These are phyloP conservation scores for Hypoxylon crocopeplum DNA, from an alignment of 495 filamentous ascomycete species.

Conservation along the genomic window DNA sequence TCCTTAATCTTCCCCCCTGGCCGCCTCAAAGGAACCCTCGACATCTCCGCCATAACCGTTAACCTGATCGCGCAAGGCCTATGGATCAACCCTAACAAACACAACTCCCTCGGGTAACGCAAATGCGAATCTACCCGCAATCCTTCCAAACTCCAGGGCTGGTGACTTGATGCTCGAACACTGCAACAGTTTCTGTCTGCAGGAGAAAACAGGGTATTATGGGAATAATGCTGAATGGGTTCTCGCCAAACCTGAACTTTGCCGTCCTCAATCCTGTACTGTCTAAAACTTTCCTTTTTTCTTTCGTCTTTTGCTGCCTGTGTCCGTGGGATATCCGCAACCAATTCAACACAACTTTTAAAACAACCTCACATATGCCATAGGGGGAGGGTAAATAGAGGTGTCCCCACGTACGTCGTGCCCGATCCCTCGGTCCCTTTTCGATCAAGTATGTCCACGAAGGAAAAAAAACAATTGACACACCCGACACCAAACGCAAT, in stretches of 20 bases:
- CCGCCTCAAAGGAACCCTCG: constrained; percentile 7
- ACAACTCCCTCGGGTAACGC: constrained; percentile 9
- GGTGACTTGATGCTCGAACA: constrained; percentile 24
- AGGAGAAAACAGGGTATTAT: constrained; percentile 40
- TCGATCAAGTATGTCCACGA: constrained; percentile 38
- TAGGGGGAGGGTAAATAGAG: not conserved
- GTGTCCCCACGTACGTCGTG: too few species aligned
- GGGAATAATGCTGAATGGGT: constrained; percentile 23
- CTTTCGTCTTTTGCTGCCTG: constrained; percentile 19
- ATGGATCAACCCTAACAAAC: constrained; percentile 21
- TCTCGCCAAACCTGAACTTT: constrained; percentile 17
- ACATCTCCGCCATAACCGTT: constrained; percentile 13
- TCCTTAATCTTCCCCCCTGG: too few species aligned
- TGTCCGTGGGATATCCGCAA: constrained; percentile 2
- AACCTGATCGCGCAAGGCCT: constrained; percentile 26
- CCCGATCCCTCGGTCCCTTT: not conserved
- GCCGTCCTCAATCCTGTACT: constrained; percentile 30
- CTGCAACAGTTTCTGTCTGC: constrained; percentile 5
- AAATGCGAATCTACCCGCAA: constrained; percentile 12
- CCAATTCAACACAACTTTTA: constrained; percentile 6
- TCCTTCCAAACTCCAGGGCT: constrained; percentile 34
- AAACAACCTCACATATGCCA: constrained; percentile 8
- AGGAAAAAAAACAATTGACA: constrained; percentile 28
- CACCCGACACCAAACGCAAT: constrained; percentile 45
- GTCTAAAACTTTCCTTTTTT: constrained; percentile 26